phyloP scores from a whole-genome alignment of 2,329 filamentous ascomycete genomes.

The Aspergillus clavatus region DNA sequence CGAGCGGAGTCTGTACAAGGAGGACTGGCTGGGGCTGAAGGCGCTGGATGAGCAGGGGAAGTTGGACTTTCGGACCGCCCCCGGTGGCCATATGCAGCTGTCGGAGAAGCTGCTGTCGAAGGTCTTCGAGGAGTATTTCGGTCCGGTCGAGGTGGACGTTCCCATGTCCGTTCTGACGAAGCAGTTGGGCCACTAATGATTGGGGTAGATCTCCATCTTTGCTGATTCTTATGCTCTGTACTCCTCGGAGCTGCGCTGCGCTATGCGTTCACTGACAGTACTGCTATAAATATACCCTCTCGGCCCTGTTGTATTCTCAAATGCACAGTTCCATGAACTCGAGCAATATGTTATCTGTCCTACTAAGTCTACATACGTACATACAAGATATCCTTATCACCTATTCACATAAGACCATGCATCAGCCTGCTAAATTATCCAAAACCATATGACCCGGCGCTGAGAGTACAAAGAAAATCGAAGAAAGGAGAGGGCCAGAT shows the following conservation, averaged over 20 bases:
- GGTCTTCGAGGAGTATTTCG: slow-evolving; percentile 55
- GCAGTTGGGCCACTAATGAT: slow-evolving; percentile 11
- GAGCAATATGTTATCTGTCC: background rate
- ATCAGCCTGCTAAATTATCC: background rate
- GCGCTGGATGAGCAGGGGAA: slow-evolving; percentile 72
- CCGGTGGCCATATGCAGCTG: slow-evolving; percentile 81
- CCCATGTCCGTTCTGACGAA: slow-evolving; percentile 12
- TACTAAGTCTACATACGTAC: background rate
- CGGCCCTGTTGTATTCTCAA: background rate
- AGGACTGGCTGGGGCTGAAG: slow-evolving; percentile 91
- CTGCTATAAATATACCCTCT: background rate
- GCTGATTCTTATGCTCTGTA: background rate
- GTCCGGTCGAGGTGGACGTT: slow-evolving; percentile 22
- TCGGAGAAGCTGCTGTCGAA: slow-evolving; percentile 60
- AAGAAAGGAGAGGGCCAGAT: background rate
- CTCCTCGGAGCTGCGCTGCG: background rate
- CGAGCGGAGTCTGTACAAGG: slow-evolving; percentile 68
- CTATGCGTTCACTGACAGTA: too few species aligned
- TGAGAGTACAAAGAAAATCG: background rate
- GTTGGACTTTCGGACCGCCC: slow-evolving; percentile 66
- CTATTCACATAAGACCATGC: background rate
- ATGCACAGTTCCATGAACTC: background rate
- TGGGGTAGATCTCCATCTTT: background rate
- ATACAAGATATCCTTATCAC: background rate
- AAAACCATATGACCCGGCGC: background rate